A percentile compares a stretch with the other conserved stretches of the same genome.
Conservation (phyloP, 306 rosid species). For the Inga laurina region DNA sequence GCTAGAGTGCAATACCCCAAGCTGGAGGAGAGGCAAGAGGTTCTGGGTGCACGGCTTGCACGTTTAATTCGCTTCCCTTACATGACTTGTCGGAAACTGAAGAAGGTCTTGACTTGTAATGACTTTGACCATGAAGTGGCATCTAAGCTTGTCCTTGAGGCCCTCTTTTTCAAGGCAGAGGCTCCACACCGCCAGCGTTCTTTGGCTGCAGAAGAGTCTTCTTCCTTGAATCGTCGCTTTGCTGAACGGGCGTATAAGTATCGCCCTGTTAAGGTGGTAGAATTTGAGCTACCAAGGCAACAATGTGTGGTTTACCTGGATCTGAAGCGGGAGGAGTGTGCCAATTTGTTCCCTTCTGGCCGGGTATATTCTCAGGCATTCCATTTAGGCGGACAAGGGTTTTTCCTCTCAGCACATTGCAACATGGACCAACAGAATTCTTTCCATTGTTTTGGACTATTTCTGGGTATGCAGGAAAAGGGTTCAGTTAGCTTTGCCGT, state of each 20-base stretch:
- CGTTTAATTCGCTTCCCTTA: slow-evolving; percentile 84
- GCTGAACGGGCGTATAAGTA: slow-evolving; percentile 95
- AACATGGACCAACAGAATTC: slow-evolving; percentile 98
- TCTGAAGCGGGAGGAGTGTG: slow-evolving; percentile 89
- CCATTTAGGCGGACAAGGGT: slow-evolving; percentile 98
- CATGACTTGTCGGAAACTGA: slow-evolving; percentile 92
- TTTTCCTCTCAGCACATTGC: slow-evolving; percentile 96
- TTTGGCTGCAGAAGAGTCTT: slow-evolving; percentile 75
- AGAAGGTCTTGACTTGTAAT: slow-evolving; percentile 80
- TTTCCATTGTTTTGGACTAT: slow-evolving; percentile 93
- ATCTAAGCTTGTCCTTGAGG: slow-evolving; percentile 87
- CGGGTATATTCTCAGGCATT: slow-evolving; percentile 98
- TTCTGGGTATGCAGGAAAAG: slow-evolving; percentile 97
- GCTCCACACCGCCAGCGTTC: slow-evolving; percentile 89
- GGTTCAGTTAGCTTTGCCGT: slow-evolving; percentile 92
- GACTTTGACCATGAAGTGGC: slow-evolving; percentile 90
- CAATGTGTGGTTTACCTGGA: slow-evolving; percentile 95
- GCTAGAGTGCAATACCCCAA: slow-evolving; percentile 66
- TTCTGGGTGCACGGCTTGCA: slow-evolving; percentile 73
- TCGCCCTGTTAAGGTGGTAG: slow-evolving; percentile 97
- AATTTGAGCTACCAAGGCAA: slow-evolving; percentile 89
- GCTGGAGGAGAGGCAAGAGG: slow-evolving; percentile 80
- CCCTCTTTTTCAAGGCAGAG: slow-evolving; percentile 91
- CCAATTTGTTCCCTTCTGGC: slow-evolving; percentile 78
- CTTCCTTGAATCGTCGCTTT: slow-evolving; percentile 62